These are phyloP conservation scores for Sporothrix variecibatus DNA, from an alignment of 2,329 filamentous ascomycete genomes.

Conservation along the genomic window DNA sequence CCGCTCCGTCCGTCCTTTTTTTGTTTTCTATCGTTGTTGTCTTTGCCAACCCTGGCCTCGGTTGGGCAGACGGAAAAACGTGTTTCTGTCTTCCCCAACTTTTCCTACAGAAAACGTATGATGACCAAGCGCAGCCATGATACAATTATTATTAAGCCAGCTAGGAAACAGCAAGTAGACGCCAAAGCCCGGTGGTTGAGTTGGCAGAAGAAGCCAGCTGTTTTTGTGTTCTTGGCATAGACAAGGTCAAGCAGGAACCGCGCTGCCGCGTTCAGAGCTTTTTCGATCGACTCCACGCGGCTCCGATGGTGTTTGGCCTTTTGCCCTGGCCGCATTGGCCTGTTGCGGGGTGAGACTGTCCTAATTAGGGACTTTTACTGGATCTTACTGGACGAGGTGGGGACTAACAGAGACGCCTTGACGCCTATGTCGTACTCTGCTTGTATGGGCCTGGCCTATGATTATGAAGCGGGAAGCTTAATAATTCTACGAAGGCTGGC, in stretches of 20 bases:
- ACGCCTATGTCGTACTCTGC: not conserved
- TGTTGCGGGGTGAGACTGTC: not conserved
- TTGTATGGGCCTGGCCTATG: not conserved
- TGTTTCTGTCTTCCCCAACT: not conserved
- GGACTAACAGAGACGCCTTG: not conserved
- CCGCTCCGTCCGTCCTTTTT: not conserved
- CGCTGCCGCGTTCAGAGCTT: not conserved
- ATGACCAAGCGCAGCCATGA: constrained; percentile 8
- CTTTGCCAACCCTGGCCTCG: not conserved
- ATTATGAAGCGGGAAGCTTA: constrained; percentile 2
- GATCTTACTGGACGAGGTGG: not conserved
- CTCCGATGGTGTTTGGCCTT: not conserved
- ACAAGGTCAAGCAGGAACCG: not conserved
- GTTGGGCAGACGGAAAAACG: not conserved
- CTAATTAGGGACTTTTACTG: not conserved
- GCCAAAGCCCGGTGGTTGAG: not conserved
- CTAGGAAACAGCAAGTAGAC: not conserved
- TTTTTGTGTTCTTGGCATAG: not conserved
- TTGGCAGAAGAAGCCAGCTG: not conserved
- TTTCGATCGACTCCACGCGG: not conserved
- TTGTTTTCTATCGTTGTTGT: not conserved
- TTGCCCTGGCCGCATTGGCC: not conserved
- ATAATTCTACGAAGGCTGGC: not conserved
- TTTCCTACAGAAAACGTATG: not conserved
- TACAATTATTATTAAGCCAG: constrained; percentile 1